These are phyloP conservation scores for Mucor irregularis DNA, from an alignment of 371 early-diverging fungal genomes.

Conservation along the genomic window DNA sequence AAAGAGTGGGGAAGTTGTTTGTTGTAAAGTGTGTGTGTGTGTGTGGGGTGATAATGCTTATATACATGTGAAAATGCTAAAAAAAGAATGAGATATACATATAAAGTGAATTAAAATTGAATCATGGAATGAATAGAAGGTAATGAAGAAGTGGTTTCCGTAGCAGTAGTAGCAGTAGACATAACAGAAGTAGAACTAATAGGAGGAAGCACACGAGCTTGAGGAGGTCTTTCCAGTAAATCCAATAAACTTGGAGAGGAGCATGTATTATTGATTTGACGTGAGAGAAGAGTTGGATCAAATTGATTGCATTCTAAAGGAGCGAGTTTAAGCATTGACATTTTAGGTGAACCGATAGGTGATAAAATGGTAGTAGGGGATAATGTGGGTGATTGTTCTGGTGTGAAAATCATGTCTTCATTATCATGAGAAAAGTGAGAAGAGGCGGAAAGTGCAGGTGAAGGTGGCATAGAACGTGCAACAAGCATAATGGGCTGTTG, in stretches of 20 bases:
- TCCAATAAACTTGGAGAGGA: constrained; percentile 28
- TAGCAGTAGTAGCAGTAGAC: background rate
- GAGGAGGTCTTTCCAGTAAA: constrained; percentile 46
- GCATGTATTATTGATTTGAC: background rate
- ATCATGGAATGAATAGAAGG: constrained; percentile 28
- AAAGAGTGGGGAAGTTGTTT: background rate
- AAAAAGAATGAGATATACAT: background rate
- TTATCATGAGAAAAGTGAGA: constrained; percentile 35
- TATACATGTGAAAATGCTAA: background rate
- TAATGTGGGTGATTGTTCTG: constrained; percentile 41
- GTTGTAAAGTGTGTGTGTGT: background rate
- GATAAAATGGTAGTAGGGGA: constrained; percentile 24
- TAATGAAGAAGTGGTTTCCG: constrained; percentile 7
- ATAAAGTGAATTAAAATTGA: constrained; percentile 13
- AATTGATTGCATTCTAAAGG: constrained; percentile 32
- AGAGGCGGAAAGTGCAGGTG: constrained; percentile 41
- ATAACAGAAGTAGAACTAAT: constrained; percentile 18
- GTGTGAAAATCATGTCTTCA: constrained; percentile 45
- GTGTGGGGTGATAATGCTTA: background rate
- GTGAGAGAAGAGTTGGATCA: constrained; percentile 4
- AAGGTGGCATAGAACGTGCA: constrained; percentile 30
- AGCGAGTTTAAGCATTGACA: constrained; percentile 22
- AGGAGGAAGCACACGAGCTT: constrained; percentile 52
- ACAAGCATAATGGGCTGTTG: constrained; percentile 13
- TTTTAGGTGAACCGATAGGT: constrained; percentile 26